Base-by-base conservation (phyloP, 441 rosid species). In the Gossypium schwendimanii region DNA sequence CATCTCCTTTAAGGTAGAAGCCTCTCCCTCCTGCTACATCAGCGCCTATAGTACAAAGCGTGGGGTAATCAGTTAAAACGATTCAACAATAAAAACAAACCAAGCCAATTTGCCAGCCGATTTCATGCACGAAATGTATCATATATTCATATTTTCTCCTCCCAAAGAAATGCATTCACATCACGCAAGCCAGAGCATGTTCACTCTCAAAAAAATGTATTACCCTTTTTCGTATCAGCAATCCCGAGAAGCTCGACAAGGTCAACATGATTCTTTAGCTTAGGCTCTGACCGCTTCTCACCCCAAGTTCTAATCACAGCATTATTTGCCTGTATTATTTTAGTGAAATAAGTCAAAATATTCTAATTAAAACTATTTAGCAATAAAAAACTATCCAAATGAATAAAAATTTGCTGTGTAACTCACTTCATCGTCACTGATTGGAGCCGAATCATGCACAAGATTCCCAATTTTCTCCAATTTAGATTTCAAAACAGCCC, bases 11-110 rank as follows among this genome's bases (percentile, higher is more conserved):
- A n/a, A 94, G 77, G 82, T 84, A 94, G 82, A 79, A 94, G 36
- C 97, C 97, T 85, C 98, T 86, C 36, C 91, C 97, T 75, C 98
- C 97, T 0, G 98, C 98, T 39, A 94, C 80, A 17, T 89, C 89
- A 74, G 97, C 87, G 72, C 98, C 97, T 91, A 82, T 58, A 24
- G 54, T 21, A 82, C 45, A 59, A 63, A 47, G 63, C 28, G 9
- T 44, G 21, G 44, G 58, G 17, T 24, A 15, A 47, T 44, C 15
- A 24, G 9, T 44, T 15, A n/a, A 15, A 54, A 18, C 7, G 11
- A 47, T 14, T 39, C 7, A 45, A 67, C 36, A 26, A 5, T 0
- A 3, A 12, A 65, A 45, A 65, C 55, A 59, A 59, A 70, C 21
- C 36, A 24, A 39, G 18, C 18, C 17, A 55, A 39, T 17, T 6